Base-by-base conservation (phyloP, 129 eudicot species). In the Heracleum sosnowskyi region DNA sequence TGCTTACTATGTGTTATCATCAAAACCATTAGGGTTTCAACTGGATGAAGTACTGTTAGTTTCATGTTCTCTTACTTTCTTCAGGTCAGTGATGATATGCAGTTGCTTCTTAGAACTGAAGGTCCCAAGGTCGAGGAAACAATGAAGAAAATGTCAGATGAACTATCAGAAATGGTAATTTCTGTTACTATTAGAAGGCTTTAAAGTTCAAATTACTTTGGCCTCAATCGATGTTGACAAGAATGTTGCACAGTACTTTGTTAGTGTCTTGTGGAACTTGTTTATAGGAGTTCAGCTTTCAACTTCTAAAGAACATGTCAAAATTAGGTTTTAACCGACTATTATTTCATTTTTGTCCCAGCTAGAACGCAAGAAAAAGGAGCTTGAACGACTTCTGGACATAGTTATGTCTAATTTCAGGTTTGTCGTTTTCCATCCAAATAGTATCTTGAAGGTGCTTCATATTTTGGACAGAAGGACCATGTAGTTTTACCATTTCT, bases 331-430 rank as follows among this genome's bases (percentile, higher is more conserved):
- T 10, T n/a, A 42, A 24, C 12, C 22, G 49, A 78, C 68, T 69
- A n/a, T 80, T 49, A 17, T 66, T 62, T 7, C 1, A 9, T 79
- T 81, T 80, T 63, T 72, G 17, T 44, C 57, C 24, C 89, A 93
- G 98, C 84, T 93, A 75, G 70, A 64, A 44, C 74, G 80, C 82
- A 90, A 86, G 94, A 83, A 93, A 81, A 74, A 62, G 76, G 86
- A 88, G 79, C 88, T 93, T 69, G 98, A 91, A 76, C 90, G 89
- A 74, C 90, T 93, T 81, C 83, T 93, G 53, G 82, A 88, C 81
- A 60, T 77, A 11, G 74, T 89, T 57, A 85, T 86, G 87, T 81
- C 88, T 47, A 83, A 73, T 74, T 90, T 89, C 90, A 93, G 98
- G 98, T 91, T 83, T 34, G 35, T 76, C 22, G 5, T 71, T 37